Conservation (phyloP, 1,284 basidiomycete genomes). For the Xerocomus nothofagi region DNA sequence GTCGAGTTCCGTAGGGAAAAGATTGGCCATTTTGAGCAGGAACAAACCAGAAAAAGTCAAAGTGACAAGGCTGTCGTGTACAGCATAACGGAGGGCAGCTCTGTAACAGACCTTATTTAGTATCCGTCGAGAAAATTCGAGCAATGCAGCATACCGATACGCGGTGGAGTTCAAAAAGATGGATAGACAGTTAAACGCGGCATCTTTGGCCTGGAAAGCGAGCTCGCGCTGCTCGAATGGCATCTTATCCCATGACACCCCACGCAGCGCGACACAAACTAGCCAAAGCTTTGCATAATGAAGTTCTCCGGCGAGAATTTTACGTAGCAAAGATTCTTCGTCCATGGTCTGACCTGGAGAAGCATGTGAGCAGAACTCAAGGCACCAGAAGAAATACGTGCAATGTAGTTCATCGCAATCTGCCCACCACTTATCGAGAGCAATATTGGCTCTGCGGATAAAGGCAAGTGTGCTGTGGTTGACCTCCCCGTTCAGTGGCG, state of each 20-base stretch:
- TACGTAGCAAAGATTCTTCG: conserved; percentile 80
- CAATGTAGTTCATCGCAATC: conserved; percentile 85
- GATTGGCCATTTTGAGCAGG: conserved; percentile 86
- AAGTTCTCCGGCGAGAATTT: conserved; percentile 83
- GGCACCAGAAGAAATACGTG: conserved; percentile 35
- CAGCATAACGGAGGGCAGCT: conserved; percentile 82
- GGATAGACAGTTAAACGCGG: conserved; percentile 80
- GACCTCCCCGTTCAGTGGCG: conserved; percentile 83
- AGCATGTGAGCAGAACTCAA: conserved; percentile 8
- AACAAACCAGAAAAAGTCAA: conserved; percentile 92
- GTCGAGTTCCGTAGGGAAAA: conserved; percentile 82
- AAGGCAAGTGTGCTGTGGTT: conserved; percentile 83
- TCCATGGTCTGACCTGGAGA: conserved; percentile 71
- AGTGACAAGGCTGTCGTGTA: conserved; percentile 90
- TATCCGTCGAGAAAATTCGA: conserved; percentile 1
- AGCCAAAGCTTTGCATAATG: conserved; percentile 94
- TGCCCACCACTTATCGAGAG: conserved; percentile 86
- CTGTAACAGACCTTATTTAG: conserved; percentile 36
- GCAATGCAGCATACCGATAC: conserved; percentile 55
- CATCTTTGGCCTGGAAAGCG: conserved; percentile 92
- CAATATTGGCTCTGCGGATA: conserved; percentile 80
- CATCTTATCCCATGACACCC: conserved; percentile 93
- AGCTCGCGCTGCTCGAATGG: conserved; percentile 90
- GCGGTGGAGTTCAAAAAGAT: conserved; percentile 78
- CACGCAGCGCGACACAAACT: conserved; percentile 87